These are phyloP conservation scores for Fusarium guadeloupense DNA, from an alignment of 2,329 filamentous ascomycete genomes.

Conservation along the genomic window DNA sequence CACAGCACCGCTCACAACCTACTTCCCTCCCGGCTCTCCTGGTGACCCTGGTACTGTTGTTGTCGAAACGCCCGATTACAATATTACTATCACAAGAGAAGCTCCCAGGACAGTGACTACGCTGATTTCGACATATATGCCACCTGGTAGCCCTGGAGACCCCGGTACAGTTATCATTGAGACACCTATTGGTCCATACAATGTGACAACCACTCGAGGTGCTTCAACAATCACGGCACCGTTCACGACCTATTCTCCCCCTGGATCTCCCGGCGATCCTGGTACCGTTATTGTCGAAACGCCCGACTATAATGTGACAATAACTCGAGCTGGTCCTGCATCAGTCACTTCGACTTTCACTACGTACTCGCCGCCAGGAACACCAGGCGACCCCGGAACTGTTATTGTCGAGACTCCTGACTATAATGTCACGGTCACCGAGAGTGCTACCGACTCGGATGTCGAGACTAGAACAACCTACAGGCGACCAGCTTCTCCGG, in stretches of 20 bases:
- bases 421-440: slow-evolving; percentile 19
- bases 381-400: neutral
- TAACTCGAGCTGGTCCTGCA: neutral
- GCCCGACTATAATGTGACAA: slow-evolving; percentile 1
- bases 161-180: slow-evolving; percentile 22
- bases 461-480: slow-evolving; percentile 13
- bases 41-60: slow-evolving; percentile 22
- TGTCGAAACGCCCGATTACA: slow-evolving; percentile 19
- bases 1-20: slow-evolving; percentile 15
- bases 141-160: slow-evolving; percentile 12
- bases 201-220: neutral
- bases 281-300: neutral
- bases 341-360: neutral
- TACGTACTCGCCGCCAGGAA: neutral
- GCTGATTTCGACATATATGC: slow-evolving; percentile 1
- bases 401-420: slow-evolving; percentile 8
- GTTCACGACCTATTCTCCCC: neutral
- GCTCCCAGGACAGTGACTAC: neutral
- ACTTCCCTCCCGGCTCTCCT: neutral
- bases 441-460: neutral
- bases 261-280: neutral
- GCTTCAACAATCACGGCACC: neutral
- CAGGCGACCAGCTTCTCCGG: slow-evolving; percentile 10
- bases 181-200: slow-evolving; percentile 1
- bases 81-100: slow-evolving; percentile 6